phyloP scores from a whole-genome alignment of 2,329 filamentous ascomycete genomes.

The Ceratocystis harringtonii region DNA sequence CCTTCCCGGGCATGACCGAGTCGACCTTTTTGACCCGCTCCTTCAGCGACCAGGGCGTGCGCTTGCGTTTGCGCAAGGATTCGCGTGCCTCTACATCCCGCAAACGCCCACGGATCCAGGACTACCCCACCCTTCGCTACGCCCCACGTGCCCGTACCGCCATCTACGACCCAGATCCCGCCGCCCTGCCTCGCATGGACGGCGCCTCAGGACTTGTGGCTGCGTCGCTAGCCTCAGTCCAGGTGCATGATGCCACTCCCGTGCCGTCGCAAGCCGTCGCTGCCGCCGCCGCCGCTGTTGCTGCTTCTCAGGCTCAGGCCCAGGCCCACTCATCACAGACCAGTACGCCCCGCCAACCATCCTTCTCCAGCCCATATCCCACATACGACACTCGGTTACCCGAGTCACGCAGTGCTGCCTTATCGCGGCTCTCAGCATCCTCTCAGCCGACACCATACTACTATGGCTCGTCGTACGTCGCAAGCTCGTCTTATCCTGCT shows the following conservation, averaged over 20 bases:
- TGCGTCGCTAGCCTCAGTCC: background rate
- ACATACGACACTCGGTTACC: slow-evolving; percentile 10
- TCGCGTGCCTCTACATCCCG: slow-evolving; percentile 43
- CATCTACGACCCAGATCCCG: slow-evolving; percentile 11
- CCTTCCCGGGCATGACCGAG: slow-evolving; percentile 65
- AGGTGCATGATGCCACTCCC: background rate
- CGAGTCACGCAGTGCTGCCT: slow-evolving; percentile 9
- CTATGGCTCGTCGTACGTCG: slow-evolving; percentile 12
- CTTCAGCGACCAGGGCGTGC: slow-evolving; percentile 77
- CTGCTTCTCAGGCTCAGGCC: background rate
- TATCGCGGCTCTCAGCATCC: slow-evolving; percentile 7
- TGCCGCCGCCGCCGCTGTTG: background rate
- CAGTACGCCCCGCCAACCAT: slow-evolving; percentile 12
- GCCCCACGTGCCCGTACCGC: slow-evolving; percentile 16
- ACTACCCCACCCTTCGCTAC: slow-evolving; percentile 14
- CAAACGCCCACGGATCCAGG: slow-evolving; percentile 26
- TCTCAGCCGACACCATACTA: slow-evolving; percentile 13
- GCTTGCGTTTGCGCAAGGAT: slow-evolving; percentile 69
- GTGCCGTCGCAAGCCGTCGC: background rate
- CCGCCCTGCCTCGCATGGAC: slow-evolving; percentile 14
- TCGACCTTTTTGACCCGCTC: slow-evolving; percentile 68
- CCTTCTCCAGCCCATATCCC: slow-evolving; percentile 13
- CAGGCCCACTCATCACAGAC: slow-evolving; percentile 17
- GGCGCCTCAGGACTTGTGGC: slow-evolving; percentile 2
- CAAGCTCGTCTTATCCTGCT: slow-evolving; percentile 11